These are phyloP conservation scores for Malbranchea cinnamomea DNA, from an alignment of 2,329 filamentous ascomycete genomes.

Conservation along the genomic window DNA sequence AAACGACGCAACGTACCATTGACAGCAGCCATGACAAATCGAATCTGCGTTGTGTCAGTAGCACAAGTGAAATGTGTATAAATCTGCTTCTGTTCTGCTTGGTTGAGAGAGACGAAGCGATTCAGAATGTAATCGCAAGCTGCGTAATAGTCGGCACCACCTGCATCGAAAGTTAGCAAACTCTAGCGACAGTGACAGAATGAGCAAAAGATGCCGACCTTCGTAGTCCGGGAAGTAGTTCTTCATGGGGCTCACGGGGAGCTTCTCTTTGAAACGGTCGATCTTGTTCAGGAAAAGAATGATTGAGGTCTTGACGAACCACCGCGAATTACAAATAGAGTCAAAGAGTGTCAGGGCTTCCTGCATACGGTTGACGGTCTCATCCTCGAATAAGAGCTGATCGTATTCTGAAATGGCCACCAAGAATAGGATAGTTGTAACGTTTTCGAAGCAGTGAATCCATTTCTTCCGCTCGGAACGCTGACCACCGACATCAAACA, in stretches of 20 bases:
- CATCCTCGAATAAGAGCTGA: slow-evolving; percentile 87
- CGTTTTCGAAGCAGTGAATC: slow-evolving; percentile 98
- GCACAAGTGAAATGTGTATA: slow-evolving; percentile 99
- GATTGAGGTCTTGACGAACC: slow-evolving; percentile 59
- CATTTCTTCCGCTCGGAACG: slow-evolving; percentile 97
- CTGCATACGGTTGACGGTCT: slow-evolving; percentile 73
- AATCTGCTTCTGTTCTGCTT: slow-evolving; percentile 98
- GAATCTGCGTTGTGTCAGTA: slow-evolving; percentile 95
- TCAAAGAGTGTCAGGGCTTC: slow-evolving; percentile 57
- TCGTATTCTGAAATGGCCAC: slow-evolving; percentile 97
- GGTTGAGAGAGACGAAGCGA: slow-evolving; percentile 94
- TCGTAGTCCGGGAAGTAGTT: slow-evolving; percentile 70
- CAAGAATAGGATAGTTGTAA: slow-evolving; percentile 90
- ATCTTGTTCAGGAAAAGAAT: slow-evolving; percentile 65
- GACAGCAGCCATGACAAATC: slow-evolving; percentile 98
- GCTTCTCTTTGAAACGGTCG: slow-evolving; percentile 61
- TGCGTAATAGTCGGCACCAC: slow-evolving; percentile 85
- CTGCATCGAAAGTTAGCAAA: slow-evolving; percentile 24
- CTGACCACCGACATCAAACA: slow-evolving; percentile 96
- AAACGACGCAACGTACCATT: slow-evolving; percentile 53
- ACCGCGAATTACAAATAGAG: slow-evolving; percentile 57
- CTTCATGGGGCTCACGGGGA: slow-evolving; percentile 58
- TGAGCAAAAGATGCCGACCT: slow-evolving; percentile 23
- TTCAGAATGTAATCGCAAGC: slow-evolving; percentile 99
- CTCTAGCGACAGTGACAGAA: no score